phyloP scores from a whole-genome alignment of 805 yeast genomes.

The Yamadazyma sp. region DNA sequence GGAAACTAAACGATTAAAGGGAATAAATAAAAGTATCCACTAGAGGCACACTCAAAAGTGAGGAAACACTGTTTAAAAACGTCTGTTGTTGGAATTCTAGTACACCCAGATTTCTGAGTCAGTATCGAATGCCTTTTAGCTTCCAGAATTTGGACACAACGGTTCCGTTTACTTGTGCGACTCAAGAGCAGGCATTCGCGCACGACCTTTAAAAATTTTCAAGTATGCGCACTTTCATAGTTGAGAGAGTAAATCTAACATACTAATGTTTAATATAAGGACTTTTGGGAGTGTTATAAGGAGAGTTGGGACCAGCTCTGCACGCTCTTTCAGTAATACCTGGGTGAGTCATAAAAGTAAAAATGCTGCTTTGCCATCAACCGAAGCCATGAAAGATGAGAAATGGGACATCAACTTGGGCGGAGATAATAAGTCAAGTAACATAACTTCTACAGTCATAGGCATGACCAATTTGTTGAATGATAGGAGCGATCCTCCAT shows the following conservation, averaged over 20 bases:
- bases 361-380: too few species aligned
- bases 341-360: too few species aligned
- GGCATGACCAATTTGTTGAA: slow-evolving; percentile 36
- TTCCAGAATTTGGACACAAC: slow-evolving; percentile 7
- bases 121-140: background rate
- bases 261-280: slow-evolving; percentile 3
- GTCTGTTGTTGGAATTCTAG: background rate
- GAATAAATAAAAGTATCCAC: too few species aligned
- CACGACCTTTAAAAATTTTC: slow-evolving; percentile 7
- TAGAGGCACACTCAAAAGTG: too few species aligned
- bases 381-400: slow-evolving; percentile 30
- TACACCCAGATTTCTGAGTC: background rate
- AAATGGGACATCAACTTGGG: slow-evolving; percentile 27
- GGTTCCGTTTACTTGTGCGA: slow-evolving; percentile 5
- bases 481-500: slow-evolving; percentile 33
- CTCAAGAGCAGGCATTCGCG: background rate
- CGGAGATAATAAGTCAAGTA: slow-evolving; percentile 9
- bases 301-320: too few species aligned
- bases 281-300: slow-evolving; percentile 5
- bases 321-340: too few species aligned
- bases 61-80: background rate
- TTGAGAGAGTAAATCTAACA: background rate
- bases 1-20: background rate
- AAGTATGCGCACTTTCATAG: slow-evolving; percentile 1
- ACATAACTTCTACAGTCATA: slow-evolving; percentile 31